Conservation (phyloP, 495 filamentous ascomycete species). For the Tuber aestivum region DNA sequence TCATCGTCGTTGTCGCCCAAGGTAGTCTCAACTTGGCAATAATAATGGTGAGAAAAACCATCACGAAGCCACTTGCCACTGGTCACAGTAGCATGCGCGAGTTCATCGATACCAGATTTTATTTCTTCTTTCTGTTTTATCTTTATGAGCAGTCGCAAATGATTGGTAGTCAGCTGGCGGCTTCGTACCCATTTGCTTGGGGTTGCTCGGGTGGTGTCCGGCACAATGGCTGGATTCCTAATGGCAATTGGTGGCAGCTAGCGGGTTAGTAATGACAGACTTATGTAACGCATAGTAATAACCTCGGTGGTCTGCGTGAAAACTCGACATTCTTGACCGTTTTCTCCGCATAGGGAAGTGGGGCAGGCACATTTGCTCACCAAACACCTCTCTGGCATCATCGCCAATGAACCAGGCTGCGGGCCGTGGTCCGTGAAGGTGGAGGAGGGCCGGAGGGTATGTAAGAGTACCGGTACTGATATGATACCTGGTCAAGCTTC, state of each 20-base stretch:
- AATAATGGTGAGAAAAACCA: conserved; percentile 1
- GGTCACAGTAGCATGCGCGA: conserved; percentile 2
- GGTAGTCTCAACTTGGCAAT: background rate
- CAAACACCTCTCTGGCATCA: background rate
- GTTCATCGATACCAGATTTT: background rate
- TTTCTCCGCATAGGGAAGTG: background rate
- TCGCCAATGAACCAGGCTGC: background rate
- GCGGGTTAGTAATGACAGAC: background rate
- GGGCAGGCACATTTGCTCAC: no score
- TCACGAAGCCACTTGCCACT: conserved; percentile 25
- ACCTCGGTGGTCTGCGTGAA: background rate
- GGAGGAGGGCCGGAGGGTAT: conserved; percentile 1
- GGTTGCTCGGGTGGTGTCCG: background rate
- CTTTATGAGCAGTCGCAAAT: conserved; percentile 36
- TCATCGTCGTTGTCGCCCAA: background rate
- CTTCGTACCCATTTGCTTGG: background rate
- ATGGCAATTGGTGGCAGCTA: background rate
- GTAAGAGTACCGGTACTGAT: no score
- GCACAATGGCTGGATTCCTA: background rate
- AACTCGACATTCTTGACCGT: background rate
- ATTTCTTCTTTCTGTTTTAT: conserved; percentile 16
- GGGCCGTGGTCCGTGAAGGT: background rate
- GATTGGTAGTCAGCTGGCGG: conserved; percentile 28
- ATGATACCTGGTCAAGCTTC: background rate
- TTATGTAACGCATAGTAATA: background rate